phyloP scores from a whole-genome alignment of 352 stramenopile species.

The Aphanomyces cochlioides region DNA sequence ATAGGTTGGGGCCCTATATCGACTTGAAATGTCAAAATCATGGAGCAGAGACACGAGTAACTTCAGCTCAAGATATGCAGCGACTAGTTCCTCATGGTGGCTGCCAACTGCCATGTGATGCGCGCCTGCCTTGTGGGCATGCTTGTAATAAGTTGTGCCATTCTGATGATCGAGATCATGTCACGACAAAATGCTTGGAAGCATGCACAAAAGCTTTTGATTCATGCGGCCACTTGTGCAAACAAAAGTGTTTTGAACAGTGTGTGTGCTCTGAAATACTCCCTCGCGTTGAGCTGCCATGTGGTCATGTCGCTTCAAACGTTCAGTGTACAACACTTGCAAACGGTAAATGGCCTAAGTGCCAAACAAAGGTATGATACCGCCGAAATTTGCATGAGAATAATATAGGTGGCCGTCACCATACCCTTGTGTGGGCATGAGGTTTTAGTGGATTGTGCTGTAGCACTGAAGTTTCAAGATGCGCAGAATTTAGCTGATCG shows the following conservation, averaged over 20 bases:
- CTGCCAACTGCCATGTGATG: conserved; percentile 51
- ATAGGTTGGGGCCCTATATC: conserved; percentile 1
- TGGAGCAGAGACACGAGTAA: conserved; percentile 41
- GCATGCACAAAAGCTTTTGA: conserved; percentile 6
- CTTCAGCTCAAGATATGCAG: conserved; percentile 40
- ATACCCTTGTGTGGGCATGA: too few species aligned
- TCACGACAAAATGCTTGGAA: conserved; percentile 18
- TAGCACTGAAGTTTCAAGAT: too few species aligned
- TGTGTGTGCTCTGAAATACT: conserved; percentile 5
- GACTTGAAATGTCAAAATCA: conserved; percentile 43
- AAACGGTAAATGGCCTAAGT: neutral
- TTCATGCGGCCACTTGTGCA: conserved; percentile 27
- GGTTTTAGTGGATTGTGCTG: too few species aligned
- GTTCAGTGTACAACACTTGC: neutral
- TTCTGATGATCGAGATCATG: conserved; percentile 17
- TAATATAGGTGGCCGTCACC: neutral
- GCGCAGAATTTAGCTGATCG: too few species aligned
- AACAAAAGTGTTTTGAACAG: conserved; percentile 1
- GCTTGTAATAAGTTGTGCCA: conserved; percentile 34
- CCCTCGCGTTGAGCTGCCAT: neutral
- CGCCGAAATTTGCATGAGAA: too few species aligned
- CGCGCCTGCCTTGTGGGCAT: conserved; percentile 51
- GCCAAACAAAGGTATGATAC: neutral
- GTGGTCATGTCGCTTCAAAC: conserved; percentile 16
- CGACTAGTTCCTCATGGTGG: conserved; percentile 63